These are phyloP conservation scores for Suhomyces panamericanus DNA, from an alignment of 1,139 yeast genomes.

Conservation along the genomic window DNA sequence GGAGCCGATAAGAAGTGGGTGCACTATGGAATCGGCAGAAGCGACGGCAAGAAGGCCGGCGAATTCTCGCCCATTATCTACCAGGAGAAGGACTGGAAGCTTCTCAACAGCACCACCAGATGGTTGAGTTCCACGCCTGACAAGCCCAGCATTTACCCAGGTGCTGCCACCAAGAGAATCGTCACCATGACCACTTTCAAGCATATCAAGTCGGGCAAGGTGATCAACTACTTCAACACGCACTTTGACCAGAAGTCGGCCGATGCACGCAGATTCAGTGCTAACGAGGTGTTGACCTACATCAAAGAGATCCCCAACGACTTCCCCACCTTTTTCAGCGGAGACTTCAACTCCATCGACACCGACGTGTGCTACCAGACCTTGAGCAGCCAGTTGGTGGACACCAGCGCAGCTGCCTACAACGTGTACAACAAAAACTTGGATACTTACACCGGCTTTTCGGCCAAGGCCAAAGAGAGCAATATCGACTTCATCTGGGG, in stretches of 20 bases:
- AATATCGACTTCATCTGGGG: conserved; percentile 35
- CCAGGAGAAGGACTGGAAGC: conserved; percentile 29
- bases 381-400: conserved; percentile 21
- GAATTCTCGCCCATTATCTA: conserved; percentile 49
- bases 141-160: conserved; percentile 42
- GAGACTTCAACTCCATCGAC: conserved; percentile 42
- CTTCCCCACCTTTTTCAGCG: conserved; percentile 37
- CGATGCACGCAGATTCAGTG: conserved; percentile 34
- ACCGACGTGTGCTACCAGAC: conserved; percentile 35
- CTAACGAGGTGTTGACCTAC: conserved; percentile 34
- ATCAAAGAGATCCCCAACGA: conserved; percentile 27
- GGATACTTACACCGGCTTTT: conserved; percentile 44
- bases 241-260: conserved; percentile 48
- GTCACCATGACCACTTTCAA: conserved; percentile 40
- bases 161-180: conserved; percentile 44
- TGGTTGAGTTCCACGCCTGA: conserved; percentile 48
- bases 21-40: conserved; percentile 51
- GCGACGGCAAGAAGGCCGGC: conserved; percentile 45
- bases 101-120: conserved; percentile 37
- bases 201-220: conserved; percentile 23
- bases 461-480: conserved; percentile 23
- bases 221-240: conserved; percentile 40
- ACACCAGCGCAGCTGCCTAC: conserved; percentile 23
- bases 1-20: conserved; percentile 26
- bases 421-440: conserved; percentile 27